These are phyloP conservation scores for Fusarium setosum DNA, from an alignment of 2,329 filamentous ascomycete species.

Conservation along the genomic window DNA sequence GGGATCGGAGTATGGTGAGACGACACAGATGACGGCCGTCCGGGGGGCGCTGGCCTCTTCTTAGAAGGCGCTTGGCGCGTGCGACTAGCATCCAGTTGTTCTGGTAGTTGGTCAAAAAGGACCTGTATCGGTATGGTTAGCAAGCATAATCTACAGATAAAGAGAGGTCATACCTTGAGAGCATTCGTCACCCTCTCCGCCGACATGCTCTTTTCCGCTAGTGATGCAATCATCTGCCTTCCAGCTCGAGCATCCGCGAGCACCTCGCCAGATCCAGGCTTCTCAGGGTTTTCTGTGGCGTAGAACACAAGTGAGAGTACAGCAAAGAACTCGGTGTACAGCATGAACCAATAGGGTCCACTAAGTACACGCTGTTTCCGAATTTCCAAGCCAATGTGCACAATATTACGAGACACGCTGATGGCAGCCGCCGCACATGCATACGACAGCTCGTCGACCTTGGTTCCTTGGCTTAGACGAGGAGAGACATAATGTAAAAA, in stretches of 20 bases:
- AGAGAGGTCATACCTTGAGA: constrained; percentile 70
- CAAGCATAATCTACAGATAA: constrained; percentile 8
- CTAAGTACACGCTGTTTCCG: constrained; percentile 79
- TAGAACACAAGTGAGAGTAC: constrained; percentile 85
- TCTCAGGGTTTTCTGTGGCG: constrained; percentile 82
- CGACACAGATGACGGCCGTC: constrained; percentile 46
- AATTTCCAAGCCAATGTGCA: constrained; percentile 84
- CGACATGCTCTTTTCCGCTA: constrained; percentile 87
- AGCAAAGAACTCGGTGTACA: constrained; percentile 86
- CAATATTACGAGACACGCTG: constrained; percentile 76
- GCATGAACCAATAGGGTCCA: constrained; percentile 87
- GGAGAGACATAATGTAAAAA: constrained; percentile 87
- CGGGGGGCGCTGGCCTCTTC: constrained; percentile 65
- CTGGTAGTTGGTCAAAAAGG: constrained; percentile 86
- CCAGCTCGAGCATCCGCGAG: constrained; percentile 87
- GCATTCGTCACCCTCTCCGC: constrained; percentile 87
- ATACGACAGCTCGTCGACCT: constrained; percentile 81
- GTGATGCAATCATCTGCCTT: constrained; percentile 80
- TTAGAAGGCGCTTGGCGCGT: constrained; percentile 57
- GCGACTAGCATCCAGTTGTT: constrained; percentile 69
- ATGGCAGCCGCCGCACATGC: constrained; percentile 74
- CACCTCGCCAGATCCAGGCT: constrained; percentile 79
- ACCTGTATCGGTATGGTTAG: constrained; percentile 59
- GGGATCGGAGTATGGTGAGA: constrained; percentile 45
- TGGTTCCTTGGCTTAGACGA: constrained; percentile 64